Evolutionary conservation across 495 filamentous ascomycete genomes (phyloP), one percentile per base, ranked within the genome.

Genomic region (Penicillium flavigenum): DNA sequence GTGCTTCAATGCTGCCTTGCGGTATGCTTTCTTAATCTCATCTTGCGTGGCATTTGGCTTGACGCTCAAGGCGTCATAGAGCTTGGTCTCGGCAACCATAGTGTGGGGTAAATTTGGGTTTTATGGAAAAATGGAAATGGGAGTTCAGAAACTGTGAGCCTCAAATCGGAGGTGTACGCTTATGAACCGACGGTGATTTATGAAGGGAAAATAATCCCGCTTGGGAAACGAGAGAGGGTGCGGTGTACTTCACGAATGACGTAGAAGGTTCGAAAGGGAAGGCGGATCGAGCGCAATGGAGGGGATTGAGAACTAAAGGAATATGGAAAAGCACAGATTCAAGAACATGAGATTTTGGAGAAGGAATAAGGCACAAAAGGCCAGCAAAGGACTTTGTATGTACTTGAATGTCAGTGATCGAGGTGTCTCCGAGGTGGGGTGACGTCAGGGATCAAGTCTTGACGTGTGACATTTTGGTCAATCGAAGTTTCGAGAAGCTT

Each of bases 21-120:
- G 92, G 69, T 98, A 98, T 36, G 87, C 94, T 66, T 99, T 99
- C 74, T 96, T 97, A 73, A 99, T 94, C 55, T 98, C 92, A 67
- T 97, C 94, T 66, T 92, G 88, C 3, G 83, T 82, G 4, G 93
- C 90, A 52, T 85, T 82, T 11, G 94, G 83, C 64, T 87, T 88
- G 77, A 96, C 71, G 69, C 81, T 80, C 47, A 96, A 76, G 39
- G 80, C 73, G 72, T 95, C 88, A 73, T 96, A 96, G 47, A 96
- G 81, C 67, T 90, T 93, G 16, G 87, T 90, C 75, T 96, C 91
- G 57, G 88, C 87, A 47, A 92, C 89, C 91, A 96, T 96, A 31
- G 61, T 63, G 54, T 46, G 51, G 56, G 51, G 39, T 63, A 34
- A 49, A 61, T 61, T 57, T 60, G 60, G 58, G 57, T 58, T 63